These are phyloP conservation scores for Ophiostoma ips DNA, from an alignment of 2,329 filamentous ascomycete species.

Conservation along the genomic window DNA sequence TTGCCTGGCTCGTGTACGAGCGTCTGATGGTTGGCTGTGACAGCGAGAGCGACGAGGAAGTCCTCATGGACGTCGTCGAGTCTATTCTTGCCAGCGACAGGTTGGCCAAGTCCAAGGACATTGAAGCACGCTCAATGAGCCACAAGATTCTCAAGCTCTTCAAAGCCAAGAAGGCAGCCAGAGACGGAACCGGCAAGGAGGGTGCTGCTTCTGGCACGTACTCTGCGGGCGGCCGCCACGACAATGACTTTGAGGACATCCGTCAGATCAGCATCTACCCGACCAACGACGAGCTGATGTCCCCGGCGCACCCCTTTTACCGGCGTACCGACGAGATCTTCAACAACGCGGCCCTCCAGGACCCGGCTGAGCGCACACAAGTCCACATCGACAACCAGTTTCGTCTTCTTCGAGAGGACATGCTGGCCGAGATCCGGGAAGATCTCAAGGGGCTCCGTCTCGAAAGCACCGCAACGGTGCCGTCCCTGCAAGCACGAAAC, in stretches of 20 bases:
- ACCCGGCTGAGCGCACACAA: conserved; percentile 24
- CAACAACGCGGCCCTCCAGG: conserved; percentile 16
- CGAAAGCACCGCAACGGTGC: conserved; percentile 30
- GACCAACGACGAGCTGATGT: conserved; percentile 49
- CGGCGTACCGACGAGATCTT: conserved; percentile 36
- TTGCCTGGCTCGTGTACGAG: conserved; percentile 36
- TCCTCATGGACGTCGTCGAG: conserved; percentile 14
- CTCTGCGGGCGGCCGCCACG: conserved; percentile 52
- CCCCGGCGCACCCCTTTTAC: conserved; percentile 38
- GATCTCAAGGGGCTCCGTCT: conserved; percentile 37
- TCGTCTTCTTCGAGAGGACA: conserved; percentile 56
- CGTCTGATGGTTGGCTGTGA: conserved; percentile 26
- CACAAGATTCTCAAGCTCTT: conserved; percentile 27
- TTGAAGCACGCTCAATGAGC: conserved; percentile 16
- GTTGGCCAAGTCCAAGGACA: conserved; percentile 14
- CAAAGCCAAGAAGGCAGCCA: conserved; percentile 11
- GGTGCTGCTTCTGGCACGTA: background rate
- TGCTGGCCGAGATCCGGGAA: conserved; percentile 50
- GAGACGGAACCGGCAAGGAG: background rate
- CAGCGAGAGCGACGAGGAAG: conserved; percentile 12
- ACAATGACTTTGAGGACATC: conserved; percentile 55
- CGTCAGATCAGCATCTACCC: conserved; percentile 49
- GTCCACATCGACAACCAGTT: conserved; percentile 58
- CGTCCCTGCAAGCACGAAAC: conserved; percentile 18
- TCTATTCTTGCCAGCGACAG: conserved; percentile 16